Evolutionary conservation across 176 grass and related monocot species (phyloP).

Genomic region (Eleusine coracana): DNA sequence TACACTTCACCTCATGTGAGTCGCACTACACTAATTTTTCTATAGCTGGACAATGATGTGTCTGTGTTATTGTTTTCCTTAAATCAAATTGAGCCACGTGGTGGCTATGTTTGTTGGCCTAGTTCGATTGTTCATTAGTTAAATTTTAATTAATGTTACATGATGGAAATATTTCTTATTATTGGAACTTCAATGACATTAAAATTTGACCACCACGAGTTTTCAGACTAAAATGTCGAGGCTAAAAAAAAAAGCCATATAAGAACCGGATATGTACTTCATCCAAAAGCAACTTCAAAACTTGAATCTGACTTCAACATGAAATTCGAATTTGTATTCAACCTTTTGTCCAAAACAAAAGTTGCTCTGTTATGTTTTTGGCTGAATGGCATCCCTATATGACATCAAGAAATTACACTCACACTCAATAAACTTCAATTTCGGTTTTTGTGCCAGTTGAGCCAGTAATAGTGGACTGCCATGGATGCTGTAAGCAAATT

Average conservation of each 20-base stretch:
- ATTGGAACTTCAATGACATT: neutral
- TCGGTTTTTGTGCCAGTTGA: neutral
- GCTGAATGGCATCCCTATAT: neutral
- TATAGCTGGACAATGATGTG: neutral
- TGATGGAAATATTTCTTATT: neutral
- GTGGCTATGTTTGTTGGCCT: neutral
- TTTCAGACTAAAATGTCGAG: neutral
- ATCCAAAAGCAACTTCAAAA: no score
- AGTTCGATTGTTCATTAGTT: neutral
- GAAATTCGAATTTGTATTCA: neutral
- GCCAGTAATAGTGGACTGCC: neutral
- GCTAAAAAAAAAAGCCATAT: neutral
- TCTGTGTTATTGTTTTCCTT: neutral
- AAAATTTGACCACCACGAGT: neutral
- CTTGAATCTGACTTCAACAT: neutral
- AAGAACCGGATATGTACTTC: neutral
- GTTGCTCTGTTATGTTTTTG: no score
- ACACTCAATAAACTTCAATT: neutral
- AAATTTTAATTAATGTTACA: neutral
- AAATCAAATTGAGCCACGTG: neutral
- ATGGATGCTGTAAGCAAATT: neutral
- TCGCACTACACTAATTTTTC: neutral
- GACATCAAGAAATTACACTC: neutral
- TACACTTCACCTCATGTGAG: neutral
- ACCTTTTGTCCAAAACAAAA: no score